Conservation (phyloP, 345 rosid genomes). For the Mangifera indica region DNA sequence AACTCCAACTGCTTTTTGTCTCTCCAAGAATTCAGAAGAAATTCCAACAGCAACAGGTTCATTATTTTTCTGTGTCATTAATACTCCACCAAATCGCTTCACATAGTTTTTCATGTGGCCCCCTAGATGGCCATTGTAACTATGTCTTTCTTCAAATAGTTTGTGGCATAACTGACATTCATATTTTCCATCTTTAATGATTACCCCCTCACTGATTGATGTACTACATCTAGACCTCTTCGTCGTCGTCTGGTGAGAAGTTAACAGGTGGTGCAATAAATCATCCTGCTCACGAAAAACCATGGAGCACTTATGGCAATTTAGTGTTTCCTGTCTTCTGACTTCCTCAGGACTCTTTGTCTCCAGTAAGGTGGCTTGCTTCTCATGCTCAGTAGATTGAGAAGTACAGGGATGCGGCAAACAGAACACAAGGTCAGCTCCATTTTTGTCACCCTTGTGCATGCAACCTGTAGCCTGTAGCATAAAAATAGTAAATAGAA, state of each 20-base stretch:
- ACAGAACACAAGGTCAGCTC: constrained; percentile 20
- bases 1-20: constrained; percentile 10
- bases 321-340: constrained; percentile 25
- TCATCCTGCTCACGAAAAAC: constrained; percentile 40
- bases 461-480: constrained; percentile 34
- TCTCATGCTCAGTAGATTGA: constrained; percentile 25
- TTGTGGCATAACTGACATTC: constrained; percentile 49
- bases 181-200: constrained; percentile 43
- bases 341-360: constrained; percentile 20
- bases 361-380: constrained; percentile 15
- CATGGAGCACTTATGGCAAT: constrained; percentile 49
- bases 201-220: constrained; percentile 26
- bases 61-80: constrained; percentile 5
- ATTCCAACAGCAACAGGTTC: constrained; percentile 15
- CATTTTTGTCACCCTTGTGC: constrained; percentile 23
- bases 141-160: constrained; percentile 41
- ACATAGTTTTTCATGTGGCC: constrained; percentile 40
- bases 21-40: background rate
- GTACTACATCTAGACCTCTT: constrained; percentile 29
- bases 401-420: constrained; percentile 28
- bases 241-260: constrained; percentile 35
- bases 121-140: constrained; percentile 44
- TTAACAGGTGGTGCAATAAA: constrained; percentile 39
- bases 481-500: constrained; percentile 19
- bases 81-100: constrained; percentile 33